Evolutionary conservation across 106 monocot species (phyloP), one percentile per base, ranked within the genome.

Genomic region (Gastrodia elata): DNA sequence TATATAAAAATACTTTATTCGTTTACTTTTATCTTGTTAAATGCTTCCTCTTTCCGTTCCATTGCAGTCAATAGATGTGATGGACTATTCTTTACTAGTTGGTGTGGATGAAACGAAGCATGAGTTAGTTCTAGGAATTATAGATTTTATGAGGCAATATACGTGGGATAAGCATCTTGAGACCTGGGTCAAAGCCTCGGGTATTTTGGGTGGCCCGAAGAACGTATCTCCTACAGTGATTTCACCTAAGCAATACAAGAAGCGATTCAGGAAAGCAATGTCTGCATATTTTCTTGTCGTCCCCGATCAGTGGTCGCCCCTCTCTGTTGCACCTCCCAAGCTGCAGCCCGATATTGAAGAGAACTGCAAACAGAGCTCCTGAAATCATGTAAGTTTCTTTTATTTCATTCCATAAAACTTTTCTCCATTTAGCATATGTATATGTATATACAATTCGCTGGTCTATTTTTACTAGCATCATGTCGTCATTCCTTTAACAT

Each of bases 111-210:
- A 90, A 77, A 75, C 71, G 72, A 86, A 80, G 67, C 75, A 90
- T 24, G 79, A 87, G 73, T 58, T 90, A 39, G 80, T 86, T 20
- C 20, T 90, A 44, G 90, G 90, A 73, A 90, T 87, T 40, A 90
- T 90, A 33, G 90, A 90, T 76, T 90, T 90, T 57, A 82, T 90
- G 87, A 80, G 90, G 71, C 87, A 87, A 56, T 90, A 90, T 71
- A 90, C 90, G 33, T 90, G 86, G 86, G 90, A 90, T 70, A 90
- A 90, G 61, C 86, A 90, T 58, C 76, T 90, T 10, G 90, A 90
- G 77, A 84, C 86, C 33, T 90, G 90, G 86, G 90, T 87, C 24
- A 90, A 90, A 78, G 79, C 90, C 28, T 84, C 86, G 4, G 91
- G 87, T 8, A 87, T 91, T 55, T 81, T 85, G 59, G 91, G 91